Evolutionary conservation across 2,329 filamentous ascomycete species (phyloP).

Genomic region (Penicillium sp.): DNA sequence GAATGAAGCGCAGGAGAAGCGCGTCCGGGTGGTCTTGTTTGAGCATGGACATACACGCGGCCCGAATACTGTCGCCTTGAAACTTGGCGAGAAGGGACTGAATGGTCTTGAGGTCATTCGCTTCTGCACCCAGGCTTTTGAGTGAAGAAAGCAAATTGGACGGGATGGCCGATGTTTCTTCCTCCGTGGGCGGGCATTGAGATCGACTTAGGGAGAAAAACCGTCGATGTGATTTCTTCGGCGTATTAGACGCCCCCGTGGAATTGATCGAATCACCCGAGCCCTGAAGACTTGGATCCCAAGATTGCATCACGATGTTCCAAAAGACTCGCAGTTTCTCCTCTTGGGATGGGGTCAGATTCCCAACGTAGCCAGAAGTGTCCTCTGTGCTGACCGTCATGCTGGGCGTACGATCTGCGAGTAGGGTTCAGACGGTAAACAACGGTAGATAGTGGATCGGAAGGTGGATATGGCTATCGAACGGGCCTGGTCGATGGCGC

Average conservation of each 20-base stretch:
- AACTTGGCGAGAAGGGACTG: constrained; percentile 25
- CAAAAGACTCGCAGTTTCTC: constrained; percentile 17
- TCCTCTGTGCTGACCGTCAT: too few species aligned
- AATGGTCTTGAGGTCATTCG: constrained; percentile 16
- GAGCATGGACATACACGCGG: constrained; percentile 24
- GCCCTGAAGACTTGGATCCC: constrained; percentile 9
- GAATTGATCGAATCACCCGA: constrained; percentile 1
- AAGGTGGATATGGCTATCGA: too few species aligned
- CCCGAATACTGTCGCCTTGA: constrained; percentile 17
- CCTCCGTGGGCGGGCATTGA: constrained; percentile 8
- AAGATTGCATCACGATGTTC: constrained; percentile 19
- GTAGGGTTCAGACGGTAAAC: too few species aligned
- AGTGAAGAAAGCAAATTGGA: constrained; percentile 13
- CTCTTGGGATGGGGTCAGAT: constrained; percentile 14
- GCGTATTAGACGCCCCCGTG: neutral
- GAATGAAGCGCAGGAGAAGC: constrained; percentile 40
- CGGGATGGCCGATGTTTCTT: constrained; percentile 14
- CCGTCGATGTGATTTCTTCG: constrained; percentile 7
- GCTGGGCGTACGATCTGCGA: too few species aligned
- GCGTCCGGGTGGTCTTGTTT: constrained; percentile 42
- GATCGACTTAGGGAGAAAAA: constrained; percentile 18
- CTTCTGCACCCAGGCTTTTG: constrained; percentile 9
- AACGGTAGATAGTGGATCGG: too few species aligned
- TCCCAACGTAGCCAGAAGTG: constrained; percentile 19
- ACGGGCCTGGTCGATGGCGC: too few species aligned